phyloP scores from a whole-genome alignment of 768 basidiomycete genomes.

The Suillus sp. region DNA sequence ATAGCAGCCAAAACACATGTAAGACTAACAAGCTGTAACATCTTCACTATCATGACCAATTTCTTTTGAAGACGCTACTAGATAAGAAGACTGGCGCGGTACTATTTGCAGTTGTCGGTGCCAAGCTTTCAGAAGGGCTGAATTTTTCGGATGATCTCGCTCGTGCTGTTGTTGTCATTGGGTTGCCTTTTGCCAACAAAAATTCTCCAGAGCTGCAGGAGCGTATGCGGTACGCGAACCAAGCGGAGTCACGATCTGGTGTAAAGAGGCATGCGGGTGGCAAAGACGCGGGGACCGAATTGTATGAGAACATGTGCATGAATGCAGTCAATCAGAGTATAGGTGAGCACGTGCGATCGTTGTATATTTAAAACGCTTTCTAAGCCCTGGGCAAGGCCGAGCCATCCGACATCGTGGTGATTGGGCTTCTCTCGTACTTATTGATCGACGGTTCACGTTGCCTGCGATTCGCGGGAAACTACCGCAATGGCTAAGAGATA shows the following conservation, averaged over 20 bases:
- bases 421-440: slow-evolving; percentile 87
- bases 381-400: slow-evolving; percentile 55
- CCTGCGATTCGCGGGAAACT: slow-evolving; percentile 73
- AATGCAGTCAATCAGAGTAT: slow-evolving; percentile 97
- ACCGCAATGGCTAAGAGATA: slow-evolving; percentile 86
- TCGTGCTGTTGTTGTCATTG: slow-evolving; percentile 83
- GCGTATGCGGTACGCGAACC: slow-evolving; percentile 84
- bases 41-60: slow-evolving; percentile 12
- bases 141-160: slow-evolving; percentile 81
- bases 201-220: slow-evolving; percentile 91
- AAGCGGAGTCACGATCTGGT: slow-evolving; percentile 50
- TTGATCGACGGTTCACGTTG: slow-evolving; percentile 82
- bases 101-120: slow-evolving; percentile 93
- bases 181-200: slow-evolving; percentile 91
- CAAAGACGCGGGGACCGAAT: slow-evolving; percentile 74
- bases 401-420: slow-evolving; percentile 91
- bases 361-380: slow-evolving; percentile 9
- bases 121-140: slow-evolving; percentile 93
- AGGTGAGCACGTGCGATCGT: slow-evolving; percentile 48
- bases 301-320: slow-evolving; percentile 92
- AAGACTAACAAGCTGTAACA: slow-evolving; percentile 2
- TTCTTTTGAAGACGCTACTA: slow-evolving; percentile 26
- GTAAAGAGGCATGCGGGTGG: slow-evolving; percentile 37
- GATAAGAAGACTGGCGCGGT: slow-evolving; percentile 63
- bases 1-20: slow-evolving; percentile 39